These are phyloP conservation scores for Hevea brasiliensis DNA, from an alignment of 345 rosid genomes.

Conservation along the genomic window DNA sequence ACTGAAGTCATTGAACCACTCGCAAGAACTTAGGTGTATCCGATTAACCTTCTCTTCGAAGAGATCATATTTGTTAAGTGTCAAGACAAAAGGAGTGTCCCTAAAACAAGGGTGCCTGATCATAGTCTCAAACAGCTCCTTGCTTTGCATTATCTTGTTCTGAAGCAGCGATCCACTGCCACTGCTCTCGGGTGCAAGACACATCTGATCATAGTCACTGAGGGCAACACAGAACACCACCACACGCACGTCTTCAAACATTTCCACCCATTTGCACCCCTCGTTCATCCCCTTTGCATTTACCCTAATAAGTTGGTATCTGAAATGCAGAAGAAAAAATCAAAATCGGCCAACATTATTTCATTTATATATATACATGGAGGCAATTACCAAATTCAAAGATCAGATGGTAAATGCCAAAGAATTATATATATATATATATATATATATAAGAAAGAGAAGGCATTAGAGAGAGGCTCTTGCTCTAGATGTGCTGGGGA, in stretches of 20 bases:
- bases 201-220: conserved; percentile 80
- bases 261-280: conserved; percentile 98
- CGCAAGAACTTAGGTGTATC: conserved; percentile 62
- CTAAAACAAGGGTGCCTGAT: conserved; percentile 85
- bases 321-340: conserved; percentile 23
- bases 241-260: conserved; percentile 92
- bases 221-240: conserved; percentile 86
- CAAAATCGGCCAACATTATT: not conserved
- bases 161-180: conserved; percentile 56
- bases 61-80: conserved; percentile 89
- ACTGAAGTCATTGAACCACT: conserved; percentile 87
- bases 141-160: conserved; percentile 89
- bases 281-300: conserved; percentile 91
- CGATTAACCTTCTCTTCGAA: conserved; percentile 82
- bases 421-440: too few relatives aligned
- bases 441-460: too few relatives aligned
- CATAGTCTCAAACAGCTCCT: conserved; percentile 77
- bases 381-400: too few relatives aligned
- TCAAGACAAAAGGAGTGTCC: conserved; percentile 74
- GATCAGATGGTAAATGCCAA: not conserved
- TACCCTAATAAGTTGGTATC: conserved; percentile 91
- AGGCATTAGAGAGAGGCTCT: too few relatives aligned
- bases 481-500: too few relatives aligned
- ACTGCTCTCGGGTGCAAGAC: conserved; percentile 41
- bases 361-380: too few relatives aligned